Evolutionary conservation across 208 protist species (phyloP).

Genomic region (Trypanosoma vivax): DNA sequence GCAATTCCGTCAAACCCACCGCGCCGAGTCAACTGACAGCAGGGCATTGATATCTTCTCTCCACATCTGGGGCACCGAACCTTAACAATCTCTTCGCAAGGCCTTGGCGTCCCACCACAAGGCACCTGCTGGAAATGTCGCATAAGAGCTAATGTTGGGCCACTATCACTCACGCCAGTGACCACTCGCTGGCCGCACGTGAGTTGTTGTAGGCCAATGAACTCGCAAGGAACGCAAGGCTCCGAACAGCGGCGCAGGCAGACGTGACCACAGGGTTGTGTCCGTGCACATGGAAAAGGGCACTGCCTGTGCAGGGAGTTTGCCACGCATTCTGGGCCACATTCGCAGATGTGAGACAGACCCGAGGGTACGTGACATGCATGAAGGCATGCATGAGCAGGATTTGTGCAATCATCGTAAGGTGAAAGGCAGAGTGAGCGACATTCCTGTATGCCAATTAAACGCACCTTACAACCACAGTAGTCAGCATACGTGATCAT

Average conservation of each 20-base stretch:
- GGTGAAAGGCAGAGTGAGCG: conserved; percentile 55
- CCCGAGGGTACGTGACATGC: conserved; percentile 38
- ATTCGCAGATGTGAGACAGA: not conserved
- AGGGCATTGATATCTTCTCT: conserved; percentile 40
- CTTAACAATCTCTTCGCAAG: conserved; percentile 44
- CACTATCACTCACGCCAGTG: conserved; percentile 42
- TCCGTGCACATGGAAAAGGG: conserved; percentile 63
- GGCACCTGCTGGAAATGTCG: conserved; percentile 63
- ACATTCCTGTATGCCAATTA: conserved; percentile 46
- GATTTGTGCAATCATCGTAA: conserved; percentile 49
- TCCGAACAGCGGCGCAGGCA: conserved; percentile 63
- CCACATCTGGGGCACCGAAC: conserved; percentile 67
- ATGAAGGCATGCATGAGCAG: conserved; percentile 65
- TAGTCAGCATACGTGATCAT: conserved; percentile 23
- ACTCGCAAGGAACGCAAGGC: conserved; percentile 61
- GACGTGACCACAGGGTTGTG: conserved; percentile 61
- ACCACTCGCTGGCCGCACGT: conserved; percentile 78
- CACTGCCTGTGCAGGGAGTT: conserved; percentile 37
- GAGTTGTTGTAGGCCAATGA: conserved; percentile 57
- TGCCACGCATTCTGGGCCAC: not conserved
- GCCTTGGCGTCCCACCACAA: conserved; percentile 44
- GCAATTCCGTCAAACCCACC: conserved; percentile 11
- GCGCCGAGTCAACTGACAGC: conserved; percentile 36
- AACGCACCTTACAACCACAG: conserved; percentile 24
- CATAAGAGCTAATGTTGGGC: conserved; percentile 36